Base-by-base conservation (phyloP, 164 flowering plant species). In the Protea cynaroides region DNA sequence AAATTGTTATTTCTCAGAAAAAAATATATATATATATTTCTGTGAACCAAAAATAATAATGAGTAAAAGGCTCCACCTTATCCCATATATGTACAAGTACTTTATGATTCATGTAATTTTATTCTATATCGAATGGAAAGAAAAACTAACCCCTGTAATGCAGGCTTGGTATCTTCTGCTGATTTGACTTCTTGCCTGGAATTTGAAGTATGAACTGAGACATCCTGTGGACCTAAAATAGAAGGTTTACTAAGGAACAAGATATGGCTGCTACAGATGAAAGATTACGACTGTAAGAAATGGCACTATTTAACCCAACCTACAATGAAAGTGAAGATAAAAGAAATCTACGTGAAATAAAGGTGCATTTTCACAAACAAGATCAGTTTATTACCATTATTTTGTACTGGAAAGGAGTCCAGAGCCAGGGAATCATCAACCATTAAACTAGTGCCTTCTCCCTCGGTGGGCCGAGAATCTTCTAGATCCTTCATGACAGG, bases 401-500 rank as follows among this genome's bases (percentile, higher is more conserved):
- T 63, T 56, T 59, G 63, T 63, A 12, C 44, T 12, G 68, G 47
- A 22, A 22, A 15, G 23, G 59, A 46, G 64, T 61, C 61, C 46
- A 58, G 60, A 62, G 53, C 21, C 22, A n/a, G 46, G 51, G 56
- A 40, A 5, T 55, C 58, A 23, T 55, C 21, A 65, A 58, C 43
- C 10, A 15, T 21, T 44, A 34, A 38, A 47, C 37, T 25, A 67
- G 24, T 25, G 65, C 66, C 69, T 52, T 43, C 71, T 70, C 59
- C 74, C 58, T 65, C 64, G 34, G 23, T 56, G 25, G 14, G 38
- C 17, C 9, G 75, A 56, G 25, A 65, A 38, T 56, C 80, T 61
- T 59, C 78, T 59, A 67, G 38, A 62, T 65, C 80, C 83, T 82
- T 59, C 72, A 75, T 9, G 25, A 58, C 43, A 67, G 29, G 22